Evolutionary conservation across 805 yeast genomes (phyloP), one percentile per base, ranked within the genome.

Genomic region (Maudiozyma saulgeensis): DNA sequence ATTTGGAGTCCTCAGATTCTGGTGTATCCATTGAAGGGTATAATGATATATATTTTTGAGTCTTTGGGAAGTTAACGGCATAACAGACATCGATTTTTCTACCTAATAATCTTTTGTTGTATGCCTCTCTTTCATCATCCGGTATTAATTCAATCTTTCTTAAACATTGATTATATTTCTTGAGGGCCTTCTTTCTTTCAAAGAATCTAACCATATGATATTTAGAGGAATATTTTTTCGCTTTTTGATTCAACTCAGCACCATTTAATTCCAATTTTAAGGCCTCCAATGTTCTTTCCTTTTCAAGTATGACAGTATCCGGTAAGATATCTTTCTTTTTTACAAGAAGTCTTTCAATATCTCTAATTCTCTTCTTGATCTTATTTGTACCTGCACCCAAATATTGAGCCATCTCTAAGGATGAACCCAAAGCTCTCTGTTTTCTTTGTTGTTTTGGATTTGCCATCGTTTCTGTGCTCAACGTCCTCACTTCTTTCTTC

Each of bases 121-220:
- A 61, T 57, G 37, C 54, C 56, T 48, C 40, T n/a, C 43, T 49
- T 26, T 51, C 41, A 8, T 43, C n/a, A 13, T 51, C 59, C 18
- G 60, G 58, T 7, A 58, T 62, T 4, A 63, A 47, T 4, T 51
- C 57, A 13, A 63, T 49, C 43, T 60, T 55, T 51, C 72, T 74
- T 44, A 66, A 61, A 6, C 68, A 62, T 50, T 72, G 69, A 54
- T 82, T 84, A 60, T 86, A 79, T 50, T 72, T 77, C 61, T 96
- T 77, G 25, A 79, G 56, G 0, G 96, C 93, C 74, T 89, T 90
- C 69, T 88, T 87, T 61, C 77, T 80, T 66, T 90, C 98, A 53
- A 93, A 87, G 63, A 93, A 93, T 56, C 91, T 77, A 45, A 93
- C 88, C 90, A 88, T 89, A 63, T 88, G 96, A 64, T 93, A 93